Evolutionary conservation across 179 eudicot species (phyloP), one percentile per base, ranked within the genome.

Genomic region (Corrigiola litoralis): DNA sequence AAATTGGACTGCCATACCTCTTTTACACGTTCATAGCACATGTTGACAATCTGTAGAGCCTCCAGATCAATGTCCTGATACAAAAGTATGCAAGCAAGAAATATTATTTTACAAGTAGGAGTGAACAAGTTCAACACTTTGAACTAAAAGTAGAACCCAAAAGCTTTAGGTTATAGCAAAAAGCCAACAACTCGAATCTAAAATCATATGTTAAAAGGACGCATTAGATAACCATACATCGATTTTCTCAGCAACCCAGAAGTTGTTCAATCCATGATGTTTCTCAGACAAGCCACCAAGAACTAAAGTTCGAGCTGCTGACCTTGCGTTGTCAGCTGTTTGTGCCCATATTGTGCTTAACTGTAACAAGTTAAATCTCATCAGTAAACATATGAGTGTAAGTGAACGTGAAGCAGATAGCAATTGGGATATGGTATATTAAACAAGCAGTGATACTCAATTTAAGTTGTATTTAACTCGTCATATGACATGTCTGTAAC

Each of bases 331-430:
- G 63, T 92, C 87, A 67, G 95, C 88, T 23, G 96, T 75, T 75
- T 80, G 90, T 29, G 98, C 89, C 96, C 92, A 92, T 66, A 89
- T 92, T 11, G 98, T 92, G 80, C 96, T 89, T 77, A 92, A 58
- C 98, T 92, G 77, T 59, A 42, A 18, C 52, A 44, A 42, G 27
- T 36, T 42, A 20, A 59, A 31, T 42, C n/a, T 4, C 38, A 8
- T 6, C 4, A 27, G 10, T 61, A 41, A 61, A 25, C 25, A 44
- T 27, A 42, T 61, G n/a, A 17, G 8, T n/a, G 10, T n/a, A 21
- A 6, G 36, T 14, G 4, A 57, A 58, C 11, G 20, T 34, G 40
- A 14, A 21, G 29, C 46, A 57, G 62, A 21, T 23, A 57, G 20
- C 10, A 36, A 34, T 5, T 25, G 20, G 25, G 5, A 31, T 16